Evolutionary conservation across 169 alveolate species (phyloP).

Genomic region (Besnoitia besnoiti): DNA sequence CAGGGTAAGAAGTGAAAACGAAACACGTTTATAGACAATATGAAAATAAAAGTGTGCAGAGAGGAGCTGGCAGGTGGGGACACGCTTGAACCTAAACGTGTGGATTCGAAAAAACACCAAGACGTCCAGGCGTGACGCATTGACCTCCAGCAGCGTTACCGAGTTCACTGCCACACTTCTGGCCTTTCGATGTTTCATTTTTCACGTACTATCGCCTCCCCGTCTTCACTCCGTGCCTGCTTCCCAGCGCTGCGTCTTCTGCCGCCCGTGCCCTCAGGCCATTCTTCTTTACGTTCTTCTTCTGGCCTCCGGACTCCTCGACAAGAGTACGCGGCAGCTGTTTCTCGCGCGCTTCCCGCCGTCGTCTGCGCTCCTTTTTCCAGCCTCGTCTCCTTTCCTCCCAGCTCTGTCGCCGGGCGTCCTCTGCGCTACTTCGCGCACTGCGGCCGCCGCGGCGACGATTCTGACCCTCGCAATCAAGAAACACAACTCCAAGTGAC

Average conservation of each 20-base stretch:
- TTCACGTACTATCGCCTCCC: no score
- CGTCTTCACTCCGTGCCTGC: no score
- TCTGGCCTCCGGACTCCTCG: neutral
- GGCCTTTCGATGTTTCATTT: no score
- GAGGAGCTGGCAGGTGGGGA: no score
- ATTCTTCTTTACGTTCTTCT: neutral
- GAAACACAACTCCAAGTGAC: neutral
- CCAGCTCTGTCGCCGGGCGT: neutral
- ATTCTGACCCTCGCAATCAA: neutral
- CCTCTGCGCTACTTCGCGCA: neutral
- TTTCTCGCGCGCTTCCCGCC: neutral
- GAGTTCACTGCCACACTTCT: no score
- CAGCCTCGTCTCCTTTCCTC: neutral
- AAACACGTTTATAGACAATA: no score
- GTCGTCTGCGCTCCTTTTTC: neutral
- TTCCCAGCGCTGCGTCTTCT: neutral
- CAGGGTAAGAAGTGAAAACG: neutral
- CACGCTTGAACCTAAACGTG: no score
- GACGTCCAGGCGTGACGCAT: no score
- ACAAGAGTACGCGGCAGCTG: neutral
- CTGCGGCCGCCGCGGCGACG: slow-evolving; percentile 23
- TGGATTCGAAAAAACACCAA: no score
- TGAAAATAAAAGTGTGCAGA: no score
- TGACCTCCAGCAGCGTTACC: no score
- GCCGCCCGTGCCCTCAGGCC: neutral